These are phyloP conservation scores for Prosopis cineraria DNA, from an alignment of 306 rosid species.

Conservation along the genomic window DNA sequence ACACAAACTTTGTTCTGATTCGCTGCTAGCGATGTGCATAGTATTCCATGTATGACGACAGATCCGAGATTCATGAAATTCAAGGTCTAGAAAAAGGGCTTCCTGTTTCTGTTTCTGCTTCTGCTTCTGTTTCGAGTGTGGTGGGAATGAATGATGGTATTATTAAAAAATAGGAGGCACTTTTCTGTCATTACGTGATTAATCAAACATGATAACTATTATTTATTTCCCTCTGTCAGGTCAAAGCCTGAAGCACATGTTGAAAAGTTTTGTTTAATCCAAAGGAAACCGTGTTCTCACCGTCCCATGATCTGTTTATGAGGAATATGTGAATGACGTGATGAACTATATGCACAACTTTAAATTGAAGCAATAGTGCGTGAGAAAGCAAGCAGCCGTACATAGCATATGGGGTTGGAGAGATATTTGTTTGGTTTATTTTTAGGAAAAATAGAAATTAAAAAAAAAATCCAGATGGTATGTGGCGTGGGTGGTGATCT, in stretches of 20 bases:
- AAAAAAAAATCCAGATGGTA: not conserved
- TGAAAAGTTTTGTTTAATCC: not conserved
- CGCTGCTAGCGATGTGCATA: not conserved
- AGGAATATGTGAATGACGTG: not conserved
- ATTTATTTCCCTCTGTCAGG: constrained; percentile 6
- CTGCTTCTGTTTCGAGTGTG: not conserved
- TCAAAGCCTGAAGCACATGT: constrained; percentile 36
- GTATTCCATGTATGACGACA: not conserved
- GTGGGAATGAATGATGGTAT: not conserved
- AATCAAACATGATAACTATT: constrained; percentile 7
- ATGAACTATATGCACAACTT: too few relatives aligned
- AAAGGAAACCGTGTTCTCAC: too few relatives aligned
- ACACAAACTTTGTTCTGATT: constrained; percentile 15
- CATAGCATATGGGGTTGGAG: too few relatives aligned
- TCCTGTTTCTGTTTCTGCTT: constrained; percentile 19
- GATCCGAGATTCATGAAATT: not conserved
- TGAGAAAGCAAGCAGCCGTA: not conserved
- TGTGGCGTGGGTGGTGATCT: not conserved
- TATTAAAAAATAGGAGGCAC: constrained; percentile 1
- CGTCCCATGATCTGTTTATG: too few relatives aligned
- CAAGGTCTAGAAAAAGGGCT: not conserved
- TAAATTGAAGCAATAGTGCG: not conserved
- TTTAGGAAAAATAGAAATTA: not conserved
- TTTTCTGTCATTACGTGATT: constrained; percentile 14
- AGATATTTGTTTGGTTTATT: not conserved